Evolutionary conservation across 2,329 filamentous ascomycete species (phyloP).

Genomic region (Pleomassaria siparia): DNA sequence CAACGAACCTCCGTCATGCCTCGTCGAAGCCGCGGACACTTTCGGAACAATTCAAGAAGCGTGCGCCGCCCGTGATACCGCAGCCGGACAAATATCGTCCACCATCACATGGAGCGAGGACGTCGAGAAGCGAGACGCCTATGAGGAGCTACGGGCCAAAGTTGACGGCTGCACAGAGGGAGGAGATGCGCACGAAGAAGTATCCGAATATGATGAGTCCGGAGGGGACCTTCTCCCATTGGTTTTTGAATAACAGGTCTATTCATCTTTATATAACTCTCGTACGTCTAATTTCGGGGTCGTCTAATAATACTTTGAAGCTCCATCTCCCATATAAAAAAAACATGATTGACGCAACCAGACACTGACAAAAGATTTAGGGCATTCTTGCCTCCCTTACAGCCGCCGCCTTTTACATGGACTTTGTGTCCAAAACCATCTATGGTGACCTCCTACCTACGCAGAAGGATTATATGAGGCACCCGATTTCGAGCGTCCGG

Average conservation of each 20-base stretch:
- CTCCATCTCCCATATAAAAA: too few species aligned
- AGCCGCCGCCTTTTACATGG: slow-evolving; percentile 70
- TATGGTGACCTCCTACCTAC: slow-evolving; percentile 78
- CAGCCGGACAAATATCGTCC: slow-evolving; percentile 90
- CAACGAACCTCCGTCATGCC: slow-evolving; percentile 33
- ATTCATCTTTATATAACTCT: slow-evolving; percentile 84
- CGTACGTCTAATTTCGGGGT: slow-evolving; percentile 59
- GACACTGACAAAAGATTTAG: slow-evolving; percentile 38
- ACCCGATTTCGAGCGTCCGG: slow-evolving; percentile 68
- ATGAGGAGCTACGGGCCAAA: slow-evolving; percentile 75
- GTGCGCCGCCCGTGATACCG: slow-evolving; percentile 62
- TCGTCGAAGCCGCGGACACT: slow-evolving; percentile 28
- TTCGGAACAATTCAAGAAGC: slow-evolving; percentile 32
- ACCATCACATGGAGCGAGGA: slow-evolving; percentile 79
- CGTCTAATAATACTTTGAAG: too few species aligned
- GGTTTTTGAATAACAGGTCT: slow-evolving; percentile 75
- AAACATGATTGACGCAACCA: background rate
- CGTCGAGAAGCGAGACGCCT: slow-evolving; percentile 56
- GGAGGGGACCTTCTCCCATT: slow-evolving; percentile 77
- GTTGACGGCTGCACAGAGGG: slow-evolving; percentile 65
- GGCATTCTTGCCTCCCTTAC: slow-evolving; percentile 71
- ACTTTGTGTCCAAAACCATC: slow-evolving; percentile 77
- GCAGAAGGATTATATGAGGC: slow-evolving; percentile 65
- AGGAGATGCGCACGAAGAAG: slow-evolving; percentile 66
- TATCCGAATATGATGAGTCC: slow-evolving; percentile 92